Conservation (phyloP, 805 yeast genomes). For the Schwanniomyces vanrijiae region DNA sequence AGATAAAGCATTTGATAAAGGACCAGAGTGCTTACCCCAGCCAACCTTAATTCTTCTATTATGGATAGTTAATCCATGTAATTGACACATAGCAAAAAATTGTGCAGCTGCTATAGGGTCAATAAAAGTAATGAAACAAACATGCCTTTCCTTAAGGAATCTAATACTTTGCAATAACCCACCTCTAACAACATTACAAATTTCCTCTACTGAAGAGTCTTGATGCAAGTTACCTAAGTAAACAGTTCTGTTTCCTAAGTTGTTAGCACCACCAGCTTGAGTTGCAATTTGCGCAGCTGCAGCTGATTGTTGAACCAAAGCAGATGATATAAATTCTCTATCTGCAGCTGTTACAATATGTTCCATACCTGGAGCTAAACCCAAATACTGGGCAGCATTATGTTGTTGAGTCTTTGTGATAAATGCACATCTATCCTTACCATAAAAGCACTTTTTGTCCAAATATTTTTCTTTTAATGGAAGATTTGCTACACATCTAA, state of each 20-base stretch:
- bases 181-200: constrained; percentile 94
- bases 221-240: constrained; percentile 89
- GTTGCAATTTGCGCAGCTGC: constrained; percentile 98
- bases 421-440: constrained; percentile 93
- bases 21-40: constrained; percentile 98
- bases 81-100: constrained; percentile 89
- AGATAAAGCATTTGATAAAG: constrained; percentile 80
- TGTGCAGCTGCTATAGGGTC: constrained; percentile 98
- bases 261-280: constrained; percentile 89
- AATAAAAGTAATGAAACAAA: constrained; percentile 91
- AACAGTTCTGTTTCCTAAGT: constrained; percentile 90
- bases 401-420: constrained; percentile 95
- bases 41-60: constrained; percentile 87
- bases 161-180: constrained; percentile 86
- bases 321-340: constrained; percentile 62
- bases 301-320: constrained; percentile 88
- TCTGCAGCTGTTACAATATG: constrained; percentile 72
- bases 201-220: constrained; percentile 85
- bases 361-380: constrained; percentile 87
- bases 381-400: constrained; percentile 93
- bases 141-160: constrained; percentile 79
- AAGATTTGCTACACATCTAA: constrained; percentile 75
- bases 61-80: constrained; percentile 85
- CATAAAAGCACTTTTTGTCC: constrained; percentile 81
- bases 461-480: constrained; percentile 67